Conservation (phyloP, 1,284 basidiomycete species). For the Vanrija sp. region DNA sequence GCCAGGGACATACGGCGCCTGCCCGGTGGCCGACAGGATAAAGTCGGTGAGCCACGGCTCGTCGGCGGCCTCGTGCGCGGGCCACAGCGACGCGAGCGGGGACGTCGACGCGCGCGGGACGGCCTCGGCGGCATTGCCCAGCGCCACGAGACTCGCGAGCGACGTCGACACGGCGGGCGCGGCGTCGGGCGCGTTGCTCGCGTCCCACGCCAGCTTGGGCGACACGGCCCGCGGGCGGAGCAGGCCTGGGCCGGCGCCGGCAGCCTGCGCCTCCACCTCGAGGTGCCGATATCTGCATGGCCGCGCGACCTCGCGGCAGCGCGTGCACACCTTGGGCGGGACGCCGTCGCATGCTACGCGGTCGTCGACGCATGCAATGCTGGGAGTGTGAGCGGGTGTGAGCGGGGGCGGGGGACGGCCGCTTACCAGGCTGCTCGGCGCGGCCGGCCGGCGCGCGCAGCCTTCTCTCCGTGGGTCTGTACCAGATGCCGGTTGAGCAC, state of each 20-base stretch:
- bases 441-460: slow-evolving; percentile 16
- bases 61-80: not conserved
- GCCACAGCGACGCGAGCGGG: not conserved
- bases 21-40: slow-evolving; percentile 7
- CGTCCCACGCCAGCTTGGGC: not conserved
- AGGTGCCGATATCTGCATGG: slow-evolving; percentile 14
- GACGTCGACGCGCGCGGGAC: not conserved
- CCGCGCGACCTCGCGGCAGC: slow-evolving; percentile 1
- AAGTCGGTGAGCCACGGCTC: slow-evolving; percentile 9
- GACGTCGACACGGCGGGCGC: not conserved
- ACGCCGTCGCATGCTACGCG: slow-evolving; percentile 14
- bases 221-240: not conserved
- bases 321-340: slow-evolving; percentile 13
- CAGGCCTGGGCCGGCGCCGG: not conserved
- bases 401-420: not conserved
- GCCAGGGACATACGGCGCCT: not conserved
- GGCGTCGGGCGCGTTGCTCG: not conserved
- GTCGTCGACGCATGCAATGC: slow-evolving; percentile 10
- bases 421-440: slow-evolving; percentile 19
- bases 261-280: slow-evolving; percentile 5
- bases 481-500: slow-evolving; percentile 23
- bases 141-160: not conserved
- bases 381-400: not conserved
- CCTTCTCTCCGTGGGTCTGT: slow-evolving; percentile 14
- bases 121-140: not conserved